Base-by-base conservation (phyloP, 1,284 basidiomycete genomes). In the Veloboletus limbatus region DNA sequence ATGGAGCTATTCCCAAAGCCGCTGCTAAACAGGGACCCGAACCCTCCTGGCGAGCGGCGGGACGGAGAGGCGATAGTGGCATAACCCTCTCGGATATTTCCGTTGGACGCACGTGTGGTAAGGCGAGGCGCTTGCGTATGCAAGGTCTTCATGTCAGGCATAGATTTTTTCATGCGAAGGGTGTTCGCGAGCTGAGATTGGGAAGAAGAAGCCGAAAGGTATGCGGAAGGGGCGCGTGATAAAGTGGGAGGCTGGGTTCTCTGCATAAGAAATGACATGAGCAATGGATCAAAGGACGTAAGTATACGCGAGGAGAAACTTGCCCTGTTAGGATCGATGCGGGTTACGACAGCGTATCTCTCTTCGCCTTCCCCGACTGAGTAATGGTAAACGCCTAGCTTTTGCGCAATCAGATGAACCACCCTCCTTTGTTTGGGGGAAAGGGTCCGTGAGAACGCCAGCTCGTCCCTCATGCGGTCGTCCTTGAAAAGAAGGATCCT, bases 401-500 rank as follows among this genome's bases (percentile, higher is more conserved):
- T 97, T 69, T 96, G 92, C 3, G 97, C 95, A 43, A 99, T 89
- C 45, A 98, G 77, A 67, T 99, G 96, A 16, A 99, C 96, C 16
- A 94, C 88, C 51, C 94, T 77, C 43, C 96, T 75, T 68, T 98
- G 95, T 62, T 88, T 87, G 14, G 92, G 80, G 17, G 81, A 78
- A 16, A 98, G 78, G 16, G 85, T 86, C 51, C 91, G 76, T 26
- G 94, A 95, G 67, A 99, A 98, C 5, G 93, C 90, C 32, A 99
- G 82, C 69, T 99, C 96, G 59, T 99, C 96, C 26, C 97, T 82
- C 91, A 99, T 95, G 54, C 81, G 85, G 67, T 99, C 96, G 60
- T 97, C 95, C 72, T 97, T 97, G 84, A 99, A 99, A 33, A 98
- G 78, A 37, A 98, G 73, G 46, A 98, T 92, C 54, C 95, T 81